Evolutionary conservation across 805 yeast species (phyloP).

Genomic region (Zygosaccharomyces lentus): DNA sequence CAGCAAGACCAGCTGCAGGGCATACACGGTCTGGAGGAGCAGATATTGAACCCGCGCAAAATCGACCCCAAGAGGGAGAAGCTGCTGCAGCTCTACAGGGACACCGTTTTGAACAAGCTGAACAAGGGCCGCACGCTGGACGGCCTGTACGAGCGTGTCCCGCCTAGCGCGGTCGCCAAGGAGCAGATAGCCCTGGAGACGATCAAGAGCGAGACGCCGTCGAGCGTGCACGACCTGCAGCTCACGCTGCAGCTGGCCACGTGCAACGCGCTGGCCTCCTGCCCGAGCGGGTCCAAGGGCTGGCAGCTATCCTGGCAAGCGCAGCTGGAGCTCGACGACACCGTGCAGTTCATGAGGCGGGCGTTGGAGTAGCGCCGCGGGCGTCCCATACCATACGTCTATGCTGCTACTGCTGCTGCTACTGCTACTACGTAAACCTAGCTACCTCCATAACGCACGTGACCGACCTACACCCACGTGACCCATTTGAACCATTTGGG

Average conservation of each 20-base stretch:
- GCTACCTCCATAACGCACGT: too few relatives aligned
- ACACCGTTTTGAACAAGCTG: slow-evolving; percentile 32
- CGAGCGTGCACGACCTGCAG: slow-evolving; percentile 33
- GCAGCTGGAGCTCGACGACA: slow-evolving; percentile 33
- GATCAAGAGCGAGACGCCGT: slow-evolving; percentile 27
- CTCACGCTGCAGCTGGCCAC: slow-evolving; percentile 30
- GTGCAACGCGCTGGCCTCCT: slow-evolving; percentile 30
- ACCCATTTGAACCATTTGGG: slow-evolving; percentile 77
- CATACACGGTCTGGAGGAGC: slow-evolving; percentile 22
- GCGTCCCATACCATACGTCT: too few relatives aligned
- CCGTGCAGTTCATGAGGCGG: slow-evolving; percentile 35
- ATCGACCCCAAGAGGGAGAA: slow-evolving; percentile 32
- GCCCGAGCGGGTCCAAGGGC: slow-evolving; percentile 19
- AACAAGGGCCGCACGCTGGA: slow-evolving; percentile 19
- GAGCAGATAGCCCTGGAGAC: slow-evolving; percentile 18
- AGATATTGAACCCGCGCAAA: slow-evolving; percentile 13
- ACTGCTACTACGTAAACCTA: too few relatives aligned
- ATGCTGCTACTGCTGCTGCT: too few relatives aligned
- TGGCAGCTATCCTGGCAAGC: slow-evolving; percentile 29
- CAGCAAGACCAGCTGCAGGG: slow-evolving; percentile 14
- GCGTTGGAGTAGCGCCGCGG: slow-evolving; percentile 25
- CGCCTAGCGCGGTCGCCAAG: slow-evolving; percentile 5
- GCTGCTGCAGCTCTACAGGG: slow-evolving; percentile 30
- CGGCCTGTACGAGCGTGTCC: slow-evolving; percentile 15
- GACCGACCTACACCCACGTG: not conserved